Percentiles rank a stretch among this genome's conserved stretches.
These are phyloP conservation scores for Cordyceps farinosa DNA, from an alignment of 2,329 filamentous ascomycete species.

Conservation along the genomic window DNA sequence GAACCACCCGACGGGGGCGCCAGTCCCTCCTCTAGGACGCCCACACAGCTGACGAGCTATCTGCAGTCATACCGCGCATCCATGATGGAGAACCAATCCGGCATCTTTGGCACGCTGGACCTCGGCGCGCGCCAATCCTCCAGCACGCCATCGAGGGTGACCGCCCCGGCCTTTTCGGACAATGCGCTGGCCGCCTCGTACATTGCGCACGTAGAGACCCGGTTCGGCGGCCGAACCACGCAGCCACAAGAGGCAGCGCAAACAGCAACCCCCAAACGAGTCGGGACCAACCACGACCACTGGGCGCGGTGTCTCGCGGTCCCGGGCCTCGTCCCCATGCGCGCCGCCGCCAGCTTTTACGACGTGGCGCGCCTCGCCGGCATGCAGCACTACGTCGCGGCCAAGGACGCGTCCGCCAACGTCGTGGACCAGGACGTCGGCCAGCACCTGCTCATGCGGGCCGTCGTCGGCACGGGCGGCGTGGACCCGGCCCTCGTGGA, in stretches of 20 bases:
- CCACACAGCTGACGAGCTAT: background rate
- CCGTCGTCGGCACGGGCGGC: background rate
- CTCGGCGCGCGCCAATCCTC: background rate
- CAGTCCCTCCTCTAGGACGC: background rate
- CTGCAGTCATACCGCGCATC: conserved; percentile 5
- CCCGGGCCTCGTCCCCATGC: background rate
- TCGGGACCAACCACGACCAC: conserved; percentile 1
- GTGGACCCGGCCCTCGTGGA: background rate
- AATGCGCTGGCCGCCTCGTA: conserved; percentile 5
- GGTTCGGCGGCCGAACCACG: background rate
- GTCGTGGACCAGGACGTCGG: conserved; percentile 2
- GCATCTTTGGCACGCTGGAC: background rate
- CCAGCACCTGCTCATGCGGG: conserved; percentile 9
- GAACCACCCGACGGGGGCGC: background rate
- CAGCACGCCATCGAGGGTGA: background rate
- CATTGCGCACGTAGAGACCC: background rate
- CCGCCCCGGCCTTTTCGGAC: background rate
- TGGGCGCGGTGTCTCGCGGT: conserved; percentile 7
- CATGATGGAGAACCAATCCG: background rate
- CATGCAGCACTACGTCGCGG: conserved; percentile 1
- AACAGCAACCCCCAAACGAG: background rate
- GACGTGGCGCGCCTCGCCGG: conserved; percentile 11
- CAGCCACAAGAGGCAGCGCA: background rate
- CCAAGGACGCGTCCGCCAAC: conserved; percentile 3
- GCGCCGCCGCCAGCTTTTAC: conserved; percentile 1